These are phyloP conservation scores for Microcos paniculata DNA, from an alignment of 345 rosid genomes.

Conservation along the genomic window DNA sequence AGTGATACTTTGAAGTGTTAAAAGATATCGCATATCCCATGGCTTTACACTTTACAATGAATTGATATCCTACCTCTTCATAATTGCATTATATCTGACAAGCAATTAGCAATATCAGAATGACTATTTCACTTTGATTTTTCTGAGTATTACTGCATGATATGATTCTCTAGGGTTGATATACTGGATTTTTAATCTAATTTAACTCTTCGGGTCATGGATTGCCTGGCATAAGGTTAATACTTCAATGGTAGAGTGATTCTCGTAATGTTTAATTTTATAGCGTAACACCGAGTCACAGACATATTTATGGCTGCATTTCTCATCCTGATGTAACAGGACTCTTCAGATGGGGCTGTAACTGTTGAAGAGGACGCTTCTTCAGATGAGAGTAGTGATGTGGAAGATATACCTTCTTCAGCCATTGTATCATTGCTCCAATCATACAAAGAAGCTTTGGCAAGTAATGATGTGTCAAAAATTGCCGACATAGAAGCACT, in stretches of 20 bases:
- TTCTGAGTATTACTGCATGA: not conserved
- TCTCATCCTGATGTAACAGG: slow-evolving; percentile 44
- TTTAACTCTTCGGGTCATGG: not conserved
- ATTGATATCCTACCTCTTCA: not conserved
- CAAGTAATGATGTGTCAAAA: slow-evolving; percentile 53
- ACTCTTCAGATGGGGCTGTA: slow-evolving; percentile 51
- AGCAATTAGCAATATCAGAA: not conserved
- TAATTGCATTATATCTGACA: not conserved
- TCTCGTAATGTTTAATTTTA: too few species aligned
- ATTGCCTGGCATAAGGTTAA: not conserved
- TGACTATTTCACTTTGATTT: not conserved
- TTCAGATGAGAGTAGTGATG: slow-evolving; percentile 36
- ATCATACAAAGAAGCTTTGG: slow-evolving; percentile 71
- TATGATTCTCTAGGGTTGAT: not conserved
- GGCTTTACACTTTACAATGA: not conserved
- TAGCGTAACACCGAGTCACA: too few species aligned
- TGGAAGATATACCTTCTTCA: slow-evolving; percentile 55
- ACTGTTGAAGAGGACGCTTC: slow-evolving; percentile 38
- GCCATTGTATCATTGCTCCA: slow-evolving; percentile 42
- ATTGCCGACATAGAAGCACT: slow-evolving; percentile 67
- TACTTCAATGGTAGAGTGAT: not conserved
- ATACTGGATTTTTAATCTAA: not conserved
- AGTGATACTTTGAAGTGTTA: not conserved
- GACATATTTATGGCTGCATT: not conserved
- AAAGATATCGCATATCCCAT: not conserved